Evolutionary conservation across 306 rosid species (phyloP).

Genomic region (Pachyrhizus erosus): DNA sequence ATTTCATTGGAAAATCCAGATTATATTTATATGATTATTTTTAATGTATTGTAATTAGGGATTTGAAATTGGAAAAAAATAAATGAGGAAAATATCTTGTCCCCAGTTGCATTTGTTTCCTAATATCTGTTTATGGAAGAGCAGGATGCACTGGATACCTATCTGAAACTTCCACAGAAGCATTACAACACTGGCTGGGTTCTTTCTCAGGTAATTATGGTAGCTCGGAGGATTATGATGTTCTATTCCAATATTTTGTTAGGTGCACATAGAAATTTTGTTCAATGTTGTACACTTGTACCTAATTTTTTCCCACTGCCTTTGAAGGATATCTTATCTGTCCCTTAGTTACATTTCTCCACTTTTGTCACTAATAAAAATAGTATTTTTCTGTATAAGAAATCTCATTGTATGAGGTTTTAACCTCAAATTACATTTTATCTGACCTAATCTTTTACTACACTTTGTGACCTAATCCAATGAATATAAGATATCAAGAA

Average conservation of each 20-base stretch:
- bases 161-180: slow-evolving; percentile 81
- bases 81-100: slow-evolving; percentile 31
- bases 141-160: slow-evolving; percentile 92
- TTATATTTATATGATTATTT: slow-evolving; percentile 17
- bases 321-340: not conserved
- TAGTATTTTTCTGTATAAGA: not conserved
- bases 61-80: not conserved
- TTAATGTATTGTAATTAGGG: slow-evolving; percentile 6
- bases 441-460: not conserved
- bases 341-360: not conserved
- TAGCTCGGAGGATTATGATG: slow-evolving; percentile 23
- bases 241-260: slow-evolving; percentile 14
- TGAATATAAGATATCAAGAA: not conserved
- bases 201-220: slow-evolving; percentile 84
- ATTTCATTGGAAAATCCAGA: slow-evolving; percentile 30
- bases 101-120: slow-evolving; percentile 32
- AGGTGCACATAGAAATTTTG: slow-evolving; percentile 3
- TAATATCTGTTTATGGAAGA: slow-evolving; percentile 42
- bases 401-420: not conserved
- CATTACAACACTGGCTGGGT: slow-evolving; percentile 97
- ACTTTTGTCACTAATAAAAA: not conserved
- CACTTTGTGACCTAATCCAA: not conserved
- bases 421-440: not conserved
- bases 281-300: too few species aligned
- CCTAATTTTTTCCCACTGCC: not conserved